Evolutionary conservation across 805 yeast genomes (phyloP), one percentile per base, ranked within the genome.

Genomic region (Candida dajiaensis): DNA sequence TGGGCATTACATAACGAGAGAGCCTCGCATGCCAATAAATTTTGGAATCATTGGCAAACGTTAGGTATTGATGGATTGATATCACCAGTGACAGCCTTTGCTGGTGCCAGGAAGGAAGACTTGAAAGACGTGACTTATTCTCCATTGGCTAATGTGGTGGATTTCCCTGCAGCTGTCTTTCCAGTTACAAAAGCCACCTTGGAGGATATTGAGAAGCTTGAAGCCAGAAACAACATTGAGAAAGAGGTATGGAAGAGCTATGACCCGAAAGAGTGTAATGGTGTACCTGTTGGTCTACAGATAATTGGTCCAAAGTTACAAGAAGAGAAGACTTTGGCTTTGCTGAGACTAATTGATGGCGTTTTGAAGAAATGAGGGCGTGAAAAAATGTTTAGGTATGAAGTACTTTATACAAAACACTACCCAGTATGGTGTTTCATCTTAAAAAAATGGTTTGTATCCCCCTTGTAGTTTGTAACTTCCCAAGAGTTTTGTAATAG

Each of bases 131-230:
- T 66, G 38, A 72, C 75, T 2, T 83, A 82, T 60, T 81, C 87
- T 2, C 70, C 76, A 31, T 61, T 71, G 57, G 67, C 76, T 56
- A 79, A 79, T 59, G 67, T 75, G 16, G 58, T 80, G n/a, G 84
- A 79, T 58, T 77, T 76, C 55, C 64, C 80, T 25, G 71, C 76
- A 41, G 78, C 76, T 38, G 71, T 70, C 1, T 51, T 81, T 31
- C 87, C 87, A 1, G 80, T 77, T 3, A 69, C 78, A 6, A 64
- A 67, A 46, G 83, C 73, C 36, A 43, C 41, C 0, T 31, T 46
- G 2, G 50, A 49, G n/a, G 40, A 21, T 19, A n/a, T 35, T 3
- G 38, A 18, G 1, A 43, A 45, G 4, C 11, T 40, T 35, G 3
- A 23, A 1, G 38, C 41, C 6, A 40, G 46, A 22, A 44, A 47